phyloP scores from a whole-genome alignment of 23 red algal genomes.

The Gracilaria gracilis region DNA sequence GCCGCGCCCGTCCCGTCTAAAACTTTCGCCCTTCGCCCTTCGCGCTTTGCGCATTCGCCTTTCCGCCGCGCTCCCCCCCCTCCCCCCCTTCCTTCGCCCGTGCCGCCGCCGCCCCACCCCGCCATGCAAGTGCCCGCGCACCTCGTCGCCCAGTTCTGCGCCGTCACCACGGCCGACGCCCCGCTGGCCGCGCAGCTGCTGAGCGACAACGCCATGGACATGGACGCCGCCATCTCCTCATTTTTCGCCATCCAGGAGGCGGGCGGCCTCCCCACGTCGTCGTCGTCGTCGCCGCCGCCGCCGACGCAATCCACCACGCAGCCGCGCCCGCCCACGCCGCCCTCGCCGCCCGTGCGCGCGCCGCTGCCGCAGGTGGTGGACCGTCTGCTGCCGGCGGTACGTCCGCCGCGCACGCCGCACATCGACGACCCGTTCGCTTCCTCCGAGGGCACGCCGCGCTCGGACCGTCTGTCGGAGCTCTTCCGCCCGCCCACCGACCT shows the following conservation, averaged over 20 bases:
- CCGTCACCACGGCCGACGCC: slow-evolving; percentile 51
- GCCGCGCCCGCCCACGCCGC: not conserved
- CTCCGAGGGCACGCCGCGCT: not conserved
- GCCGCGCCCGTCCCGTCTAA: too few relatives aligned
- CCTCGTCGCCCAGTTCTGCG: slow-evolving; percentile 54
- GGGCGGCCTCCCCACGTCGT: slow-evolving; percentile 34
- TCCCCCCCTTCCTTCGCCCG: not conserved
- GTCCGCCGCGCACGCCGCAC: not conserved
- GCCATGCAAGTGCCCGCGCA: slow-evolving; percentile 50
- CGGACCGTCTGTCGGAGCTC: slow-evolving; percentile 29
- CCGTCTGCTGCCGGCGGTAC: slow-evolving; percentile 30
- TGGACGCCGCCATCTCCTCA: slow-evolving; percentile 63
- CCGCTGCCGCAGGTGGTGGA: slow-evolving; percentile 33
- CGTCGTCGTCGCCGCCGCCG: not conserved
- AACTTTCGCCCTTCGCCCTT: too few relatives aligned
- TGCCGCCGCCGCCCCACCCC: not conserved
- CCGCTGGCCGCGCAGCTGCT: slow-evolving; percentile 58
- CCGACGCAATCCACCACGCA: not conserved
- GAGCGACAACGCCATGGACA: slow-evolving; percentile 37
- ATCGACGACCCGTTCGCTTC: slow-evolving; percentile 45
- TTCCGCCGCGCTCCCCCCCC: too few relatives aligned
- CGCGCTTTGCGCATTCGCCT: too few relatives aligned
- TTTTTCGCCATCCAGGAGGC: slow-evolving; percentile 76
- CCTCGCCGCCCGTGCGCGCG: slow-evolving; percentile 6
- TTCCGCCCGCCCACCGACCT: slow-evolving; percentile 47